phyloP scores from a whole-genome alignment of 2,329 filamentous ascomycete genomes.

The Aspergillus felis region DNA sequence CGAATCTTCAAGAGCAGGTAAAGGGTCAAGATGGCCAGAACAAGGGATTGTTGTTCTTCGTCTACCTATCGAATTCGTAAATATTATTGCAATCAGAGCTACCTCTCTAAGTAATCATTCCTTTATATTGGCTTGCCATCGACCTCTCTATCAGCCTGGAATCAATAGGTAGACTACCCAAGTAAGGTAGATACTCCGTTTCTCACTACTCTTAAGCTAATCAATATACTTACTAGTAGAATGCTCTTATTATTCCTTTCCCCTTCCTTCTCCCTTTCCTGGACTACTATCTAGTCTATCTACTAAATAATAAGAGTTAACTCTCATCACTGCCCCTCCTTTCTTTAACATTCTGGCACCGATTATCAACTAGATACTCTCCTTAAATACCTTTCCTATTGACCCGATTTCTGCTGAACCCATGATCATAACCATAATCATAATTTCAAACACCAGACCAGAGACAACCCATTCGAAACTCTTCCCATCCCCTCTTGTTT shows the following conservation, averaged over 20 bases:
- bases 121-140: not conserved
- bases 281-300: not conserved
- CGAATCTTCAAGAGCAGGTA: not conserved
- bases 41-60: not conserved
- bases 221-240: not conserved
- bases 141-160: not conserved
- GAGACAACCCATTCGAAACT: not conserved
- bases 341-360: not conserved
- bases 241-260: not conserved
- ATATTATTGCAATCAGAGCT: not conserved
- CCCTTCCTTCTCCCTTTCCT: conserved; percentile 1
- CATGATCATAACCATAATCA: not conserved
- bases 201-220: not conserved
- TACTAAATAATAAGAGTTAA: not conserved
- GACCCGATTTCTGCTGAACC: not conserved
- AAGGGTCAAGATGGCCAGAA: not conserved
- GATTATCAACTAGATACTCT: not conserved
- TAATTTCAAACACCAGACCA: not conserved
- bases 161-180: not conserved
- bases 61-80: not conserved
- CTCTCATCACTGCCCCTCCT: conserved; percentile 1
- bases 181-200: conserved; percentile 5
- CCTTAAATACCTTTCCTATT: not conserved
- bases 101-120: not conserved
- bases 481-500: conserved; percentile 10